phyloP scores from a whole-genome alignment of 768 basidiomycete species.

The Amanita subjunquillea region DNA sequence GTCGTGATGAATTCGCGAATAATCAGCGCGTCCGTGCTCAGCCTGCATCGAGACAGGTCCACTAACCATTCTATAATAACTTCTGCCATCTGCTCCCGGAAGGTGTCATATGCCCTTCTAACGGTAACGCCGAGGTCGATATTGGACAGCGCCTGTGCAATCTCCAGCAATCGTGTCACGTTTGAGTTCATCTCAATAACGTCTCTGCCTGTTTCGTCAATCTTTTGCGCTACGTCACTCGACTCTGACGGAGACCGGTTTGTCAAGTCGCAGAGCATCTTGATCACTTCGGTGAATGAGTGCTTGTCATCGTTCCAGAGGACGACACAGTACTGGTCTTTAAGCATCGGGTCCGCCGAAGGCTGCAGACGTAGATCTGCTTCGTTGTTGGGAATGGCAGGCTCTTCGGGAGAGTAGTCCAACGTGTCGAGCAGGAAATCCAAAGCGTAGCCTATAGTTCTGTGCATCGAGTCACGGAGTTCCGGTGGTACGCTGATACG shows the following conservation, averaged over 20 bases:
- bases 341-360: conserved; percentile 69
- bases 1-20: conserved; percentile 66
- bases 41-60: conserved; percentile 64
- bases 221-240: conserved; percentile 36
- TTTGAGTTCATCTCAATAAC: conserved; percentile 69
- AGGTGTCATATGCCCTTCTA: conserved; percentile 78
- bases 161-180: conserved; percentile 50
- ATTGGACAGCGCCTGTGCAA: conserved; percentile 68
- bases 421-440: conserved; percentile 81
- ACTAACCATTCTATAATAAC: conserved; percentile 83
- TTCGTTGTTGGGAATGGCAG: conserved; percentile 53
- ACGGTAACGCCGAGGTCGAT: conserved; percentile 91
- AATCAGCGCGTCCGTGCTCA: conserved; percentile 56
- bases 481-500: conserved; percentile 50
- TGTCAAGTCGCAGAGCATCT: conserved; percentile 52
- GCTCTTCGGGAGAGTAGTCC: conserved; percentile 74
- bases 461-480: conserved; percentile 62
- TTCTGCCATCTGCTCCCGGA: conserved; percentile 74
- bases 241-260: conserved; percentile 49
- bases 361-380: conserved; percentile 65
- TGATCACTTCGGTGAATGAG: conserved; percentile 80
- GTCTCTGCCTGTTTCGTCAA: conserved; percentile 76
- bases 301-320: conserved; percentile 99
- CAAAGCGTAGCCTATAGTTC: conserved; percentile 65
- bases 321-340: conserved; percentile 72